Conservation (phyloP, 495 filamentous ascomycete species). For the Parathielavia appendiculata region DNA sequence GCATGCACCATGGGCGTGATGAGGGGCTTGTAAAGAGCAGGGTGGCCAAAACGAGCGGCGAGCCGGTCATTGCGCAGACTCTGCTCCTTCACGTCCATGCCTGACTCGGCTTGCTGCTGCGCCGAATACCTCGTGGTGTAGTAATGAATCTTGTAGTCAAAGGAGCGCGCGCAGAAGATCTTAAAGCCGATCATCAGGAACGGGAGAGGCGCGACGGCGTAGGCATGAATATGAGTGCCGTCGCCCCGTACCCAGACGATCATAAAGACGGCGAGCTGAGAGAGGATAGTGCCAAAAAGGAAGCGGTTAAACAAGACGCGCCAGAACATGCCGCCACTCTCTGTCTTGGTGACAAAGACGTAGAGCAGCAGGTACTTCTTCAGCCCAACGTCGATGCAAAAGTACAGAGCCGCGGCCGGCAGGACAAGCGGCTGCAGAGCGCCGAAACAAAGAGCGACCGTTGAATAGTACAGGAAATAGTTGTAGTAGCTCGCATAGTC, state of each 20-base stretch:
- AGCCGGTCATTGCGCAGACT: conserved; percentile 61
- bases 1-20: conserved; percentile 96
- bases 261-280: conserved; percentile 74
- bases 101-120: conserved; percentile 45
- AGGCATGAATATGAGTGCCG: conserved; percentile 52
- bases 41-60: conserved; percentile 79
- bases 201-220: conserved; percentile 67
- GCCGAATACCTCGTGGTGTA: conserved; percentile 62
- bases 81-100: conserved; percentile 39
- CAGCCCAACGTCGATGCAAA: conserved; percentile 75
- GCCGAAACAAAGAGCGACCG: conserved; percentile 80
- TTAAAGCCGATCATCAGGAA: conserved; percentile 83
- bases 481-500: conserved; percentile 98
- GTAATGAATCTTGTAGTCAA: conserved; percentile 72
- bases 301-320: conserved; percentile 84
- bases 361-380: conserved; percentile 96
- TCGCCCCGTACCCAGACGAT: conserved; percentile 57
- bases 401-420: conserved; percentile 88
- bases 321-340: conserved; percentile 95
- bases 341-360: conserved; percentile 91
- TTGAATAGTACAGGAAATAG: conserved; percentile 89
- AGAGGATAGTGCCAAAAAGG: conserved; percentile 73
- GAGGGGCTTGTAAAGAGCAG: conserved; percentile 80
- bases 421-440: conserved; percentile 85
- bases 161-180: conserved; percentile 68